Percentiles rank a stretch among this genome's conserved stretches.
Conservation (phyloP, 345 rosid genomes). For the Gossypium stocksii region DNA sequence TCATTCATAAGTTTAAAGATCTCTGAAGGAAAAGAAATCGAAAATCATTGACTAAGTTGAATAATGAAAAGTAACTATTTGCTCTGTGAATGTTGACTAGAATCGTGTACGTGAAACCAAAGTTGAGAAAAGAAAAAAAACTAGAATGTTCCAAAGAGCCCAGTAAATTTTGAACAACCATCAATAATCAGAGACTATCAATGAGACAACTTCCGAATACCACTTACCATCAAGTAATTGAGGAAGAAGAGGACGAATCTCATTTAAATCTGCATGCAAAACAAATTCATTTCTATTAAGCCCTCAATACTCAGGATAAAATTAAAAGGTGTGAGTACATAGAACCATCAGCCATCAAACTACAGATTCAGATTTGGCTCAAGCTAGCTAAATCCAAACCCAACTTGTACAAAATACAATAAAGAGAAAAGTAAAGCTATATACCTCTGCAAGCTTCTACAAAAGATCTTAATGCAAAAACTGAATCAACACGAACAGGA, state of each 20-base stretch:
- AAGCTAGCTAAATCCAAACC: not conserved
- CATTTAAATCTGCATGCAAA: constrained; percentile 70
- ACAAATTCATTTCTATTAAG: constrained; percentile 6
- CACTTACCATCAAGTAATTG: constrained; percentile 85
- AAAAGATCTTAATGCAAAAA: constrained; percentile 90
- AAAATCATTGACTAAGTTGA: not conserved
- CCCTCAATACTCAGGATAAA: not conserved
- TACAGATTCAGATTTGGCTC: not conserved
- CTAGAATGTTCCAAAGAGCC: not conserved
- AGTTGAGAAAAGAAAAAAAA: not conserved
- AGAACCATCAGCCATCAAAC: not conserved
- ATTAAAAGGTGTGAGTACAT: not conserved
- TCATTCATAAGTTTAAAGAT: constrained; percentile 96
- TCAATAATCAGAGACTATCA: not conserved
- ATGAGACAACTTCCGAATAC: not conserved
- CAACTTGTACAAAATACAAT: not conserved
- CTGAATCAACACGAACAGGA: constrained; percentile 98
- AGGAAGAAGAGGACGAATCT: constrained; percentile 93
- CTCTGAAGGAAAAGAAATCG: constrained; percentile 43
- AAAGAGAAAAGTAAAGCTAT: constrained; percentile 1
- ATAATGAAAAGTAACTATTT: not conserved
- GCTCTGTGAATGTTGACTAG: not conserved
- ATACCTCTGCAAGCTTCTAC: constrained; percentile 91
- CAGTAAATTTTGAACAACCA: not conserved
- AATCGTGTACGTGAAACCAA: not conserved